A percentile compares a stretch with the other conserved stretches of the same genome.
These are phyloP conservation scores for Vanrija sp. DNA, from an alignment of 1,284 basidiomycete genomes.

Conservation along the genomic window DNA sequence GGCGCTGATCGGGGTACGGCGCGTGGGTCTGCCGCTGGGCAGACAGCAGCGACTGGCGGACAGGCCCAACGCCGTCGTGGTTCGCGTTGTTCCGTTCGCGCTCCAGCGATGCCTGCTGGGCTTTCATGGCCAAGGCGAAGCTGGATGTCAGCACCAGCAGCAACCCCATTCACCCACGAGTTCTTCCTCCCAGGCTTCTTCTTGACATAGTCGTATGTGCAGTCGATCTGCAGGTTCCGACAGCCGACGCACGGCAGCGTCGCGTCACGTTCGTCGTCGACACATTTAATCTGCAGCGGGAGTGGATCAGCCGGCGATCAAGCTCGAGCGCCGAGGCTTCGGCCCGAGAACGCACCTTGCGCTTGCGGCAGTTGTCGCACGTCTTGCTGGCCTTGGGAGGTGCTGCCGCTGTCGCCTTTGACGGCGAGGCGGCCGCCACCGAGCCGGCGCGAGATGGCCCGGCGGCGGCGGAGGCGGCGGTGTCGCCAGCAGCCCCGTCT, in stretches of 20 bases:
- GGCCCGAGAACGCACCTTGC: conserved; percentile 28
- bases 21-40: background rate
- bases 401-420: too few species aligned
- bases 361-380: conserved; percentile 42
- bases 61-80: too few species aligned
- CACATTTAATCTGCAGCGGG: conserved; percentile 35
- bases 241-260: conserved; percentile 36
- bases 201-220: conserved; percentile 42
- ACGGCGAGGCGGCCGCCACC: too few species aligned
- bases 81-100: background rate
- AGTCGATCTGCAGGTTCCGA: conserved; percentile 35
- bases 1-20: background rate
- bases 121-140: conserved; percentile 12
- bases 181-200: conserved; percentile 47
- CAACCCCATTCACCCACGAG: conserved; percentile 23
- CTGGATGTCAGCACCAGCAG: background rate
- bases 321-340: background rate
- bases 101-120: conserved; percentile 2
- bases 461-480: too few species aligned
- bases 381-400: conserved; percentile 13
- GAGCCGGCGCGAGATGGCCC: too few species aligned
- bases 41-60: too few species aligned
- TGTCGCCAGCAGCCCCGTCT: too few species aligned
- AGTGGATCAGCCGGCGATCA: background rate
- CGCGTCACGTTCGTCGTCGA: conserved; percentile 18